Evolutionary conservation across 352 stramenopile genomes (phyloP).

Genomic region (Phytopythium vexans): DNA sequence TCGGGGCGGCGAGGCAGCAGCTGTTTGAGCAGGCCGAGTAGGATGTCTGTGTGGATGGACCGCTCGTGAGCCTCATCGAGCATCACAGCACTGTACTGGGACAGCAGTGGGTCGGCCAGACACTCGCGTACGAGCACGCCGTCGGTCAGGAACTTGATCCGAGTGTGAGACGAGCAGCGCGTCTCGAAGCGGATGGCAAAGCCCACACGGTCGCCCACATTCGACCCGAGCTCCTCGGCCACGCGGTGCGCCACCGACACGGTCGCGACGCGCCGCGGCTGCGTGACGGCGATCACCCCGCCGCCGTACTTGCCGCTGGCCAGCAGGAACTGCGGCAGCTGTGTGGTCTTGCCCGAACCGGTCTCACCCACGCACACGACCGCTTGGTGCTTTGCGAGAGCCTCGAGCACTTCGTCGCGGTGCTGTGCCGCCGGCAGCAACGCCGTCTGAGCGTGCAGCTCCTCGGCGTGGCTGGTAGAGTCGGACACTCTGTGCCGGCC

Average conservation of each 20-base stretch:
- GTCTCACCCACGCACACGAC: slow-evolving; percentile 92
- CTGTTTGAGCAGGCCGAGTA: slow-evolving; percentile 93
- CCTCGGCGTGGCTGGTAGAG: too few species aligned
- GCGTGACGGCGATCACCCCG: slow-evolving; percentile 75
- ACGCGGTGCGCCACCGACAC: slow-evolving; percentile 98
- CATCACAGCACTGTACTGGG: slow-evolving; percentile 89
- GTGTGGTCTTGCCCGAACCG: slow-evolving; percentile 95
- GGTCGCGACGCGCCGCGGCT: slow-evolving; percentile 95
- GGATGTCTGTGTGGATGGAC: slow-evolving; percentile 97
- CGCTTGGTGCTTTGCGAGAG: slow-evolving; percentile 47
- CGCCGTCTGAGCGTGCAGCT: slow-evolving; percentile 4
- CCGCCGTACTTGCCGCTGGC: slow-evolving; percentile 15
- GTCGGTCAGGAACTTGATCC: slow-evolving; percentile 86
- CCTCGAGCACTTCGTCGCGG: slow-evolving; percentile 52
- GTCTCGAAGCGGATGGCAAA: slow-evolving; percentile 99
- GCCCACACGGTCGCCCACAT: slow-evolving; percentile 65
- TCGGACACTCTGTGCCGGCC: too few species aligned
- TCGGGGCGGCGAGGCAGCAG: slow-evolving; percentile 63
- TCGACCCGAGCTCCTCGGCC: slow-evolving; percentile 92
- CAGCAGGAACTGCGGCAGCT: slow-evolving; percentile 76
- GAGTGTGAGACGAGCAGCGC: slow-evolving; percentile 46
- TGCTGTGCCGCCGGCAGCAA: slow-evolving; percentile 41
- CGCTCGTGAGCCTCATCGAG: slow-evolving; percentile 98
- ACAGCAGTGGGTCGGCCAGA: slow-evolving; percentile 68
- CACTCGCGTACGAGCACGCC: slow-evolving; percentile 82